Conservation (phyloP, 2,329 filamentous ascomycete genomes). For the Diaporthe amygdali region DNA sequence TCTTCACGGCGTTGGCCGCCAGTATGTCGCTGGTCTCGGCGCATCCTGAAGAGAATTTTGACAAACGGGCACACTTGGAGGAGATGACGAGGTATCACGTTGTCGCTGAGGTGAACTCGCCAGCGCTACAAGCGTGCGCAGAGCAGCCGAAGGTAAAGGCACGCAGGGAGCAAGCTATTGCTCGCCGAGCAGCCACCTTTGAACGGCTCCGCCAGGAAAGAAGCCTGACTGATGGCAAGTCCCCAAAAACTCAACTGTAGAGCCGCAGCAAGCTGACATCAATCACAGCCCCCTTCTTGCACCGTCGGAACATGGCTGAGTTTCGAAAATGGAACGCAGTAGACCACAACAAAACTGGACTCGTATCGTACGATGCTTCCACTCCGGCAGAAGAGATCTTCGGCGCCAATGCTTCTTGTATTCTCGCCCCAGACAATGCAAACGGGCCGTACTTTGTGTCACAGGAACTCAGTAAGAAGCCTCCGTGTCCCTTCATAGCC, state of each 20-base stretch:
- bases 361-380: conserved; percentile 36
- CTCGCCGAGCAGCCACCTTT: conserved; percentile 43
- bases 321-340: conserved; percentile 43
- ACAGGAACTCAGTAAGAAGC: not conserved
- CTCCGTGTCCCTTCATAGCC: not conserved
- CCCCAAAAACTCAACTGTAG: not conserved
- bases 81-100: conserved; percentile 34
- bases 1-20: not conserved
- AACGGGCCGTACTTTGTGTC: conserved; percentile 50
- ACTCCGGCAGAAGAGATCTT: conserved; percentile 40
- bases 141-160: conserved; percentile 43
- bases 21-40: conserved; percentile 25
- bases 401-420: conserved; percentile 47
- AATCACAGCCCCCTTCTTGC: conserved; percentile 31
- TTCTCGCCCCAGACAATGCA: conserved; percentile 46
- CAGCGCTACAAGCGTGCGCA: conserved; percentile 44
- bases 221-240: not conserved
- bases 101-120: conserved; percentile 34
- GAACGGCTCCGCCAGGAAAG: conserved; percentile 42
- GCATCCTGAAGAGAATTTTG: conserved; percentile 36
- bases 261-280: not conserved
- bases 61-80: conserved; percentile 32
- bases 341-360: conserved; percentile 43
- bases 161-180: conserved; percentile 43
- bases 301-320: conserved; percentile 41